These are phyloP conservation scores for Fusarium musae DNA, from an alignment of 2,329 filamentous ascomycete species.

Conservation along the genomic window DNA sequence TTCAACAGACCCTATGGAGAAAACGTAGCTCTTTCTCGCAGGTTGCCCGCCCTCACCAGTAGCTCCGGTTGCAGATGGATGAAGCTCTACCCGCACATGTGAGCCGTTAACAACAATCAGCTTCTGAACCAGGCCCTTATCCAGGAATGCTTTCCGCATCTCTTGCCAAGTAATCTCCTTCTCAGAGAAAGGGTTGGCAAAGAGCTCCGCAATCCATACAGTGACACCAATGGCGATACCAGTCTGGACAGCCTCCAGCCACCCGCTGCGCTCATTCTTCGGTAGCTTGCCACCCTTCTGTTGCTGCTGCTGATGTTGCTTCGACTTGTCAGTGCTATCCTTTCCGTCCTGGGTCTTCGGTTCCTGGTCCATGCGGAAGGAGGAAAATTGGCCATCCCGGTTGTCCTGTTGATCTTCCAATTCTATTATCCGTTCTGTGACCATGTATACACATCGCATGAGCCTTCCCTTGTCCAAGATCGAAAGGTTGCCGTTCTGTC, in stretches of 20 bases:
- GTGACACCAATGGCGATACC: constrained; percentile 64
- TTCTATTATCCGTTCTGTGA: constrained; percentile 51
- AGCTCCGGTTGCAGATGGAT: constrained; percentile 70
- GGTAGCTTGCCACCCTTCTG: constrained; percentile 49
- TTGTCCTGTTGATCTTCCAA: constrained; percentile 41
- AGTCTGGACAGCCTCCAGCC: constrained; percentile 51
- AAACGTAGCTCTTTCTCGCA: constrained; percentile 72
- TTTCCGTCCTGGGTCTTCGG: constrained; percentile 40
- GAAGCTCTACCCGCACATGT: constrained; percentile 81
- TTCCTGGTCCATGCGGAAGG: constrained; percentile 38
- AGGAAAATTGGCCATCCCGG: constrained; percentile 34
- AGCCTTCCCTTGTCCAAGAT: constrained; percentile 53
- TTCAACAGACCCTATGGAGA: constrained; percentile 94
- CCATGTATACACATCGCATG: constrained; percentile 51
- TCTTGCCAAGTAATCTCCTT: constrained; percentile 98
- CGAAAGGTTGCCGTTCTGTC: constrained; percentile 65
- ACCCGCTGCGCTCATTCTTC: constrained; percentile 50
- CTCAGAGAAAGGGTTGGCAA: constrained; percentile 57
- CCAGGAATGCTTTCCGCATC: constrained; percentile 90
- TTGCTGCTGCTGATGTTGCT: constrained; percentile 41
- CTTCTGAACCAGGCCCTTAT: constrained; percentile 96
- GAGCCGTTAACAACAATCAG: constrained; percentile 79
- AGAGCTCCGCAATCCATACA: constrained; percentile 56
- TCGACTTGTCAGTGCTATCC: constrained; percentile 36
- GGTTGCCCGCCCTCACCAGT: constrained; percentile 43